Evolutionary conservation across 2,329 filamentous ascomycete species (phyloP).

Genomic region (Ceratocystiopsis minuta): DNA sequence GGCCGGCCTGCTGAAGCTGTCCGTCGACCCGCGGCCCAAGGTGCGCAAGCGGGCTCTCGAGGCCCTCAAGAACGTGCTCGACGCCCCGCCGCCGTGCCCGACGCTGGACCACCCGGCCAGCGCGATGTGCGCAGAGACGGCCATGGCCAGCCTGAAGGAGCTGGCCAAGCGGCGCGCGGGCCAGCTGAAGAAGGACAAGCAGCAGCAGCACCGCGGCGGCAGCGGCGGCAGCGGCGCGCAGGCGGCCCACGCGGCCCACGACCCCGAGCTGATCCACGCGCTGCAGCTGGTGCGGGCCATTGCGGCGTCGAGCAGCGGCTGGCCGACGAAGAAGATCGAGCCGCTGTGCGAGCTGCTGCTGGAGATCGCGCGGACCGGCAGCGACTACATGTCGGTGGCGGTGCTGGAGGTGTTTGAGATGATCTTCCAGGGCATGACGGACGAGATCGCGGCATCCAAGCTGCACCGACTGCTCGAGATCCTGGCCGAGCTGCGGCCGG

Average conservation of each 20-base stretch:
- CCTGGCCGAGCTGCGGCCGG: slow-evolving; percentile 79
- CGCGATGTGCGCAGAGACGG: slow-evolving; percentile 89
- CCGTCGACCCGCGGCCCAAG: slow-evolving; percentile 78
- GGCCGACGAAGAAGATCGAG: slow-evolving; percentile 94
- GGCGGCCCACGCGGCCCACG: slow-evolving; percentile 38
- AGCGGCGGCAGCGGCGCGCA: slow-evolving; percentile 15
- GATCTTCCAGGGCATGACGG: slow-evolving; percentile 84
- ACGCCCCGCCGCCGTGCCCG: slow-evolving; percentile 74
- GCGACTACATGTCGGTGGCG: slow-evolving; percentile 90
- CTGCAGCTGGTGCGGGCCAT: slow-evolving; percentile 85
- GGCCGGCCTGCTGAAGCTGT: slow-evolving; percentile 66
- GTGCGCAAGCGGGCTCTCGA: slow-evolving; percentile 88
- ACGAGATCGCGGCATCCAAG: slow-evolving; percentile 76
- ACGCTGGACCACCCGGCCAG: slow-evolving; percentile 86
- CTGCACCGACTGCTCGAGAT: slow-evolving; percentile 77
- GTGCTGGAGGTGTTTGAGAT: slow-evolving; percentile 96
- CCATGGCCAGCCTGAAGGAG: slow-evolving; percentile 61
- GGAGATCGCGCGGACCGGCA: slow-evolving; percentile 73
- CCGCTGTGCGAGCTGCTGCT: slow-evolving; percentile 75
- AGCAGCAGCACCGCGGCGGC: slow-evolving; percentile 10
- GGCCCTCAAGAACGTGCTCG: slow-evolving; percentile 65
- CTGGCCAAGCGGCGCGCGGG: slow-evolving; percentile 42
- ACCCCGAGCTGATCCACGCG: slow-evolving; percentile 77
- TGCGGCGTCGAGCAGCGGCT: slow-evolving; percentile 71
- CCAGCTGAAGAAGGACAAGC: slow-evolving; percentile 51